Evolutionary conservation across 176 grass and related monocot species (phyloP).

Genomic region (Musa itinerans): DNA sequence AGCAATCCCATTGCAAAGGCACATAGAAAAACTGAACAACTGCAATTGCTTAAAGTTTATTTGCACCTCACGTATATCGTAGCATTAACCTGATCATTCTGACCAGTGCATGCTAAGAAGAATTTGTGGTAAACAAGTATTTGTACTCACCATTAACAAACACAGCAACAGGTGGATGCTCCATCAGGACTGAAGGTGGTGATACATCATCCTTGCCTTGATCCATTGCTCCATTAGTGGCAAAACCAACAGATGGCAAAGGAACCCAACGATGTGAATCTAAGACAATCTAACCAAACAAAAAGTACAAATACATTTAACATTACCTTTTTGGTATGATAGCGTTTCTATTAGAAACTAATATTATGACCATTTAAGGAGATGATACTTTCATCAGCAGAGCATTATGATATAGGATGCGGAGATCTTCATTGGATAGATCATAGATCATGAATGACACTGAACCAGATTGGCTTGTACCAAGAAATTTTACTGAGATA

Average conservation of each 20-base stretch:
- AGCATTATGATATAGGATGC: neutral
- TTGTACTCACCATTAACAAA: slow-evolving; percentile 83
- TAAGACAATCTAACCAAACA: slow-evolving; percentile 56
- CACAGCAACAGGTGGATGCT: slow-evolving; percentile 87
- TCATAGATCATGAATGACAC: too few species aligned
- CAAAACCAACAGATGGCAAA: slow-evolving; percentile 95
- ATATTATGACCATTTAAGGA: neutral
- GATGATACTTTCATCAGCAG: neutral
- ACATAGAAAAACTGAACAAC: slow-evolving; percentile 9
- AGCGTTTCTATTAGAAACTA: neutral
- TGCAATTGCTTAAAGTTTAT: neutral
- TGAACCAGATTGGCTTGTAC: too few species aligned
- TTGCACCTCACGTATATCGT: neutral
- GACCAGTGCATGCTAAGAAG: neutral
- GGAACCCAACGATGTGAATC: slow-evolving; percentile 95
- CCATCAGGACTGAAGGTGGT: slow-evolving; percentile 94
- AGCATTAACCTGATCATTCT: neutral
- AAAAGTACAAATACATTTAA: neutral
- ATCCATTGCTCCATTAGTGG: slow-evolving; percentile 73
- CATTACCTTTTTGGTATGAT: neutral
- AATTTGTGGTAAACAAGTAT: neutral
- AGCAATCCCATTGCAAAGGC: neutral
- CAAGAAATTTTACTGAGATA: neutral
- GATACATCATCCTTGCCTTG: slow-evolving; percentile 68
- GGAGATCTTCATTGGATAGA: too few species aligned